Percentiles rank a stretch among this genome's conserved stretches.
phyloP scores from a whole-genome alignment of 768 basidiomycete species.

The Boletus reticulatus region DNA sequence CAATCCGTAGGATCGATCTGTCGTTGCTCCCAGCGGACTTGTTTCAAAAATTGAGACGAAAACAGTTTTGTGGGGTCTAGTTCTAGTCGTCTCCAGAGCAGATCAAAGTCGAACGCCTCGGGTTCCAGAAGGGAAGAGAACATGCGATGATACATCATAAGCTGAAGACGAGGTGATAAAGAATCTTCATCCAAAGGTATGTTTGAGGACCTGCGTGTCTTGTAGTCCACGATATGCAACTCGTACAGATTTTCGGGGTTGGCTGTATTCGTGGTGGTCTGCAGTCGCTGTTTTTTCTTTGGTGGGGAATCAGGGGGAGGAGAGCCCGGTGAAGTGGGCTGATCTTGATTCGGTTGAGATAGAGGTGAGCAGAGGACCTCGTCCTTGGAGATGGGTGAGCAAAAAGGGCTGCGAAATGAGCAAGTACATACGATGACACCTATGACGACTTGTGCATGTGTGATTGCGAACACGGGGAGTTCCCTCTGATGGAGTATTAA shows the following conservation, averaged over 20 bases:
- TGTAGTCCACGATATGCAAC: slow-evolving; percentile 62
- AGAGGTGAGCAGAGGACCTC: slow-evolving; percentile 38
- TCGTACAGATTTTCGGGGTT: slow-evolving; percentile 15
- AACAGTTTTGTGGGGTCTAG: slow-evolving; percentile 45
- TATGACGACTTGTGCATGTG: slow-evolving; percentile 60
- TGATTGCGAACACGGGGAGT: slow-evolving; percentile 77
- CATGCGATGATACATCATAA: slow-evolving; percentile 76
- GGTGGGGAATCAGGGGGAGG: slow-evolving; percentile 18
- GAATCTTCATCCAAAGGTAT: slow-evolving; percentile 62
- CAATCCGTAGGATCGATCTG: slow-evolving; percentile 16
- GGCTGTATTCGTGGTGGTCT: neutral
- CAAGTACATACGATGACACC: slow-evolving; percentile 65
- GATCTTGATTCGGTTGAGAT: neutral
- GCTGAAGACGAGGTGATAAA: slow-evolving; percentile 59
- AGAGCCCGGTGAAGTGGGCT: slow-evolving; percentile 6
- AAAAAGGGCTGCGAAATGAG: neutral
- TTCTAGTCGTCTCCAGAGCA: slow-evolving; percentile 49
- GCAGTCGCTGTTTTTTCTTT: slow-evolving; percentile 27
- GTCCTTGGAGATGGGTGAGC: slow-evolving; percentile 41
- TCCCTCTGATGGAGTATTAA: slow-evolving; percentile 54
- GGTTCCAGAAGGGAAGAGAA: slow-evolving; percentile 50
- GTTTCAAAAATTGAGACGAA: slow-evolving; percentile 47
- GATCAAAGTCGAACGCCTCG: slow-evolving; percentile 45
- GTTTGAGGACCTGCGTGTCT: slow-evolving; percentile 52
- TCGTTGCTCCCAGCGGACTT: slow-evolving; percentile 19